A percentile compares a stretch with the other conserved stretches of the same genome.
Conservation (phyloP, 2,329 filamentous ascomycete genomes). For the Lecanicillium sp. region DNA sequence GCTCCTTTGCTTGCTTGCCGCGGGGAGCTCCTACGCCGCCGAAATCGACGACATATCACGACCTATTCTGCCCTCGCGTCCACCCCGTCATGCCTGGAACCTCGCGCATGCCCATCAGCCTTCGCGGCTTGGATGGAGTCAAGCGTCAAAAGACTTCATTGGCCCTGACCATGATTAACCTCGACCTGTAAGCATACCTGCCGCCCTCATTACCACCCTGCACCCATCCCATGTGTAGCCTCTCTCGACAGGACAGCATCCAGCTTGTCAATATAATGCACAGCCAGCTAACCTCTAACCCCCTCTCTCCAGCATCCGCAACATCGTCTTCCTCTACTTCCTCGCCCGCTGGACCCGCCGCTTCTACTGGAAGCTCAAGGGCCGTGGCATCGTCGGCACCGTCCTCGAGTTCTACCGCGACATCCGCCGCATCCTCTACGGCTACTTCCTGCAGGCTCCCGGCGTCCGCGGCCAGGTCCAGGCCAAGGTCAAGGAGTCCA, state of each 20-base stretch:
- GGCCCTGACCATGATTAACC: conserved; percentile 52
- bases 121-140: conserved; percentile 58
- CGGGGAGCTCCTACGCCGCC: no score
- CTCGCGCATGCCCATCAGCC: conserved; percentile 62
- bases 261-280: no score
- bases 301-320: conserved; percentile 55
- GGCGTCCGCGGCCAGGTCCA: conserved; percentile 82
- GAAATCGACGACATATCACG: no score
- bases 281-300: conserved; percentile 1
- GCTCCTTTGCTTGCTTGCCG: no score
- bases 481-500: conserved; percentile 71
- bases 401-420: conserved; percentile 65
- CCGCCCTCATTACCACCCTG: conserved; percentile 7
- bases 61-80: no score
- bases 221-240: background rate
- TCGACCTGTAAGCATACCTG: conserved; percentile 56
- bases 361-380: conserved; percentile 75
- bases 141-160: conserved; percentile 49
- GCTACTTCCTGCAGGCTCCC: conserved; percentile 76
- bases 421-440: conserved; percentile 67
- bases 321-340: conserved; percentile 85
- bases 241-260: background rate
- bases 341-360: conserved; percentile 75
- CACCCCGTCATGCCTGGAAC: conserved; percentile 59
- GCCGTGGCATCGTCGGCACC: conserved; percentile 79